Evolutionary conservation across 164 flowering plant genomes (phyloP).

Genomic region (Kalanchoe fedtschenkoi): DNA sequence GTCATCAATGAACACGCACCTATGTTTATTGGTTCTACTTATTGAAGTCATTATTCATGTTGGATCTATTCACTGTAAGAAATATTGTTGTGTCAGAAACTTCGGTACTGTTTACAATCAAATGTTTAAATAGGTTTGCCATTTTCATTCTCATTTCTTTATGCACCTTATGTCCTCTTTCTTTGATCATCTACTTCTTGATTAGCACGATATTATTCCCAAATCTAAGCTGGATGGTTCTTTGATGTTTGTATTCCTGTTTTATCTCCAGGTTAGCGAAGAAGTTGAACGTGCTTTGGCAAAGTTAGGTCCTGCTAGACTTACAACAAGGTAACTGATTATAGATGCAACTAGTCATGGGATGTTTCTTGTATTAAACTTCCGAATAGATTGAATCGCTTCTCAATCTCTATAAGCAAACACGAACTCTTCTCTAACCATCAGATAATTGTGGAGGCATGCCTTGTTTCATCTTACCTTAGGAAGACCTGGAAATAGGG

Average conservation of each 20-base stretch:
- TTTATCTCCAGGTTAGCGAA: slow-evolving; percentile 67
- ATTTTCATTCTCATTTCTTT: too few relatives aligned
- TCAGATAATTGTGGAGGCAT: background rate
- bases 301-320: slow-evolving; percentile 60
- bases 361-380: too few relatives aligned
- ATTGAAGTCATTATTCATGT: too few relatives aligned
- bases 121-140: too few relatives aligned
- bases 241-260: background rate
- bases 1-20: too few relatives aligned
- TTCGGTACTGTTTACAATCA: too few relatives aligned
- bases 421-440: too few relatives aligned
- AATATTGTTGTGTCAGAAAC: too few relatives aligned
- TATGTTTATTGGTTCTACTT: background rate
- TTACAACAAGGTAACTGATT: slow-evolving; percentile 47
- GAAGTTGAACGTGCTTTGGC: slow-evolving; percentile 94
- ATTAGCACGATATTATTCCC: background rate
- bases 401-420: too few relatives aligned
- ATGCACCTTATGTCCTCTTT: too few relatives aligned
- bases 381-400: too few relatives aligned
- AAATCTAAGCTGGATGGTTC: background rate
- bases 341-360: background rate
- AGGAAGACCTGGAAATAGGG: background rate
- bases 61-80: too few relatives aligned
- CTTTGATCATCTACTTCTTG: background rate
- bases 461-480: background rate